phyloP scores from a whole-genome alignment of 2,329 filamentous ascomycete genomes.

The Colletotrichum falcatum region DNA sequence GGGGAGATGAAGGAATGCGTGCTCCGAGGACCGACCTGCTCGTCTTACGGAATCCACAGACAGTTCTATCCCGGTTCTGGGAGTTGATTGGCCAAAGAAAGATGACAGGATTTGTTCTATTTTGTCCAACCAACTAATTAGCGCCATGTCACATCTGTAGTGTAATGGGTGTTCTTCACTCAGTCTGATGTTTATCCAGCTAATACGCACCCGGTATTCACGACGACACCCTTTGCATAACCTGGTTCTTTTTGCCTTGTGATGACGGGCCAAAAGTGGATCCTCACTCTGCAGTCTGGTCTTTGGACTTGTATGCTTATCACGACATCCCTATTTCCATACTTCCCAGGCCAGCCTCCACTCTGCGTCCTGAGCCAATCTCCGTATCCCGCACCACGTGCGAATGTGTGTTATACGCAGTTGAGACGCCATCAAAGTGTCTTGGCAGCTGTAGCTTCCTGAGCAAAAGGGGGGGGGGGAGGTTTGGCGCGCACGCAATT shows the following conservation, averaged over 20 bases:
- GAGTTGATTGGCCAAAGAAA: background rate
- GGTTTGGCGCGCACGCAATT: slow-evolving; percentile 35
- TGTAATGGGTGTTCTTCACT: background rate
- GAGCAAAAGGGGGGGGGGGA: slow-evolving; percentile 19
- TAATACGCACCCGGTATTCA: background rate
- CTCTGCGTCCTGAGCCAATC: background rate
- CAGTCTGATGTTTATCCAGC: background rate
- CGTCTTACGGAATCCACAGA: background rate
- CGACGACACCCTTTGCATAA: background rate
- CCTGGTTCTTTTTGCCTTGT: background rate
- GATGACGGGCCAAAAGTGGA: too few relatives aligned
- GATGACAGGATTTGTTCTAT: background rate
- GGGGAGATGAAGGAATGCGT: background rate
- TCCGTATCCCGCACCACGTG: background rate
- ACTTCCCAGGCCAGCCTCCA: background rate
- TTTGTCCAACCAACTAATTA: too few relatives aligned
- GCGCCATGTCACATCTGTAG: too few relatives aligned
- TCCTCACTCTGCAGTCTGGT: too few relatives aligned
- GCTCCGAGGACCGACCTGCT: background rate
- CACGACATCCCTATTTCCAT: background rate
- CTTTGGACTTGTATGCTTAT: too few relatives aligned
- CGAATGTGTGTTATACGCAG: background rate
- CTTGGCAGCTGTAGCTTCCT: background rate
- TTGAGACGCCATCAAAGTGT: background rate
- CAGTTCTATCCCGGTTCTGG: background rate